Evolutionary conservation across 1,284 basidiomycete genomes (phyloP).

Genomic region (Boletus holoroseus): DNA sequence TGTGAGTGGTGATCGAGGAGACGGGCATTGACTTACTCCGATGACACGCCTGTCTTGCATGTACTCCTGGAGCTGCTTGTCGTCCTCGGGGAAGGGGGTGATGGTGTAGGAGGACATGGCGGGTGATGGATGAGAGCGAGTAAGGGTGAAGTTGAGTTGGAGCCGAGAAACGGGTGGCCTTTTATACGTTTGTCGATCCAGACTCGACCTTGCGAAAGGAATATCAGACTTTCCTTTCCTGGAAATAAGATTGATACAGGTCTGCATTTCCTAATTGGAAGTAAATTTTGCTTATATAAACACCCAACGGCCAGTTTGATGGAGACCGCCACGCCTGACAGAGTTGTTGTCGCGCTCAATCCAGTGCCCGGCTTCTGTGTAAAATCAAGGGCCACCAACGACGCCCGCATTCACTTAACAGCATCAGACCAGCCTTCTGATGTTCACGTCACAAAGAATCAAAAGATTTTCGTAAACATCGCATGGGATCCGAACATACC

Average conservation of each 20-base stretch:
- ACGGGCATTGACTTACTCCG: conserved; percentile 46
- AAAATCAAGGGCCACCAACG: conserved; percentile 24
- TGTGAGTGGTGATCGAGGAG: background rate
- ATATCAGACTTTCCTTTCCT: conserved; percentile 8
- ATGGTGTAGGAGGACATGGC: conserved; percentile 35
- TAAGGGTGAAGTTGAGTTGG: conserved; percentile 8
- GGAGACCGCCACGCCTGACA: conserved; percentile 16
- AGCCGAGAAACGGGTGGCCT: background rate
- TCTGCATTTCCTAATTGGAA: conserved; percentile 12
- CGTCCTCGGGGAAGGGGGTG: conserved; percentile 61
- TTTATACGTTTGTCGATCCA: conserved; percentile 20
- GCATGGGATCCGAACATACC: conserved; percentile 64
- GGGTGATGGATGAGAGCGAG: background rate
- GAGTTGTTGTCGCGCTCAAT: conserved; percentile 22
- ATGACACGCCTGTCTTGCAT: conserved; percentile 74
- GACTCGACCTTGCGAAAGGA: background rate
- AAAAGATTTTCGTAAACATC: conserved; percentile 69
- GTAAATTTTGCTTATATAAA: background rate
- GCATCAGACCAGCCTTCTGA: conserved; percentile 4
- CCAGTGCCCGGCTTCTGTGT: conserved; percentile 33
- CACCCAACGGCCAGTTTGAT: conserved; percentile 14
- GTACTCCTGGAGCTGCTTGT: conserved; percentile 57
- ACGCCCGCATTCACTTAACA: conserved; percentile 14
- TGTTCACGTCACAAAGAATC: conserved; percentile 38
- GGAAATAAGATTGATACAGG: background rate